A percentile compares a stretch with the other conserved stretches of the same genome.
Evolutionary conservation across 1,139 yeast species (phyloP).

Genomic region (Kluyveromyces marxianus): DNA sequence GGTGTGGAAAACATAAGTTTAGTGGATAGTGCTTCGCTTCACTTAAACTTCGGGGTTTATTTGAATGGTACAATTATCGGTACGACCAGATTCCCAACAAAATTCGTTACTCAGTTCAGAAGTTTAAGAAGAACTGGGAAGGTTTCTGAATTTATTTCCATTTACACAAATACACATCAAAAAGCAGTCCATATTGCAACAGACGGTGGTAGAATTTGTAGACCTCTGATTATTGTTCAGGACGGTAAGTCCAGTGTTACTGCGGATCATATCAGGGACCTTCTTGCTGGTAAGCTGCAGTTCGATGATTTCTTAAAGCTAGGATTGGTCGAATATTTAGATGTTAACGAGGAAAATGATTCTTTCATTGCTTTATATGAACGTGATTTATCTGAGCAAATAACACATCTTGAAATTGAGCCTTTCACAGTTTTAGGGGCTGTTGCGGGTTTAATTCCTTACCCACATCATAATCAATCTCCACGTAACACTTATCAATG

Average conservation of each 20-base stretch:
- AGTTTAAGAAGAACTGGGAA: slow-evolving; percentile 75
- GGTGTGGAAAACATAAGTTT: slow-evolving; percentile 86
- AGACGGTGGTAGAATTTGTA: slow-evolving; percentile 97
- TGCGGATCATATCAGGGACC: slow-evolving; percentile 55
- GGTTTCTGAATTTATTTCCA: slow-evolving; percentile 83
- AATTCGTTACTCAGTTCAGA: slow-evolving; percentile 75
- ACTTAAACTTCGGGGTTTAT: slow-evolving; percentile 76
- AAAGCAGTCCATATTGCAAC: slow-evolving; percentile 94
- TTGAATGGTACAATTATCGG: slow-evolving; percentile 93
- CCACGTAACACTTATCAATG: slow-evolving; percentile 98
- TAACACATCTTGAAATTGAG: slow-evolving; percentile 92
- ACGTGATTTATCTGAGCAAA: slow-evolving; percentile 43
- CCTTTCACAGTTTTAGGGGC: slow-evolving; percentile 97
- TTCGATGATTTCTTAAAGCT: slow-evolving; percentile 82
- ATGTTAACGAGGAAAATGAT: slow-evolving; percentile 97
- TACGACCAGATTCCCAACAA: slow-evolving; percentile 75
- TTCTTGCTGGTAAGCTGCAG: slow-evolving; percentile 63
- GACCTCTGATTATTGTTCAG: slow-evolving; percentile 86
- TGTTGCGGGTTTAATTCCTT: slow-evolving; percentile 98
- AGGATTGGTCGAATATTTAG: slow-evolving; percentile 91
- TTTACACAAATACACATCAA: slow-evolving; percentile 84
- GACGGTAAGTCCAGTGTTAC: slow-evolving; percentile 63
- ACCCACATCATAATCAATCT: slow-evolving; percentile 97
- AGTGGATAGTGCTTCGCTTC: slow-evolving; percentile 78
- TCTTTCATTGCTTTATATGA: slow-evolving; percentile 90